These are phyloP conservation scores for Spergularia marina DNA, from an alignment of 148 eudicot genomes.

Conservation along the genomic window DNA sequence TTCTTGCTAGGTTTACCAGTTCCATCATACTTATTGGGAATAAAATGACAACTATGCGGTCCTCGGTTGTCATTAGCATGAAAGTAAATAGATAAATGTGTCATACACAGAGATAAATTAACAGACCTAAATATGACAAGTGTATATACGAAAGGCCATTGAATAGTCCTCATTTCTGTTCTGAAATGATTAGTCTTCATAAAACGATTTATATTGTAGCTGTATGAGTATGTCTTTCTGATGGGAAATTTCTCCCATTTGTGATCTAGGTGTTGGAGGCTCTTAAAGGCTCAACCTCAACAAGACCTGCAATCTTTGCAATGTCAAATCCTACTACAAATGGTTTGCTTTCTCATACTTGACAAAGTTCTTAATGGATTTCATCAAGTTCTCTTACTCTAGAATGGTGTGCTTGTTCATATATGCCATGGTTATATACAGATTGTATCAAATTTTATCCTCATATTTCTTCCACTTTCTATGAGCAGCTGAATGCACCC, in stretches of 20 bases:
- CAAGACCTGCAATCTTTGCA: conserved; percentile 93
- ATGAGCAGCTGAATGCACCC: conserved; percentile 92
- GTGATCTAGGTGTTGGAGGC: conserved; percentile 76
- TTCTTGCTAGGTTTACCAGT: no score
- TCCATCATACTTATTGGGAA: no score
- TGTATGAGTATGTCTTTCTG: not conserved
- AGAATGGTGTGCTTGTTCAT: conserved; percentile 42
- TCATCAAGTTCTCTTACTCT: conserved; percentile 9
- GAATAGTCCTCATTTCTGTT: not conserved
- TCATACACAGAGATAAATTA: no score
- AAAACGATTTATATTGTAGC: not conserved
- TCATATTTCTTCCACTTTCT: conserved; percentile 14
- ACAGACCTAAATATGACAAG: no score
- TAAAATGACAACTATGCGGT: no score
- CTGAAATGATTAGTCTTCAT: not conserved
- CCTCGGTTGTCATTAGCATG: no score
- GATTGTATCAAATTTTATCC: not conserved
- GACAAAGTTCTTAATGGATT: not conserved
- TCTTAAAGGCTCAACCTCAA: conserved; percentile 74
- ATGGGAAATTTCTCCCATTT: not conserved
- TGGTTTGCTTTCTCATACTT: conserved; percentile 42
- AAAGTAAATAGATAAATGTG: no score
- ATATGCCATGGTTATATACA: not conserved
- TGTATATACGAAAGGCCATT: no score
- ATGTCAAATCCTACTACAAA: conserved; percentile 98